These are phyloP conservation scores for Coemansia sp. DNA, from an alignment of 192 early-diverging fungal species.

Conservation along the genomic window DNA sequence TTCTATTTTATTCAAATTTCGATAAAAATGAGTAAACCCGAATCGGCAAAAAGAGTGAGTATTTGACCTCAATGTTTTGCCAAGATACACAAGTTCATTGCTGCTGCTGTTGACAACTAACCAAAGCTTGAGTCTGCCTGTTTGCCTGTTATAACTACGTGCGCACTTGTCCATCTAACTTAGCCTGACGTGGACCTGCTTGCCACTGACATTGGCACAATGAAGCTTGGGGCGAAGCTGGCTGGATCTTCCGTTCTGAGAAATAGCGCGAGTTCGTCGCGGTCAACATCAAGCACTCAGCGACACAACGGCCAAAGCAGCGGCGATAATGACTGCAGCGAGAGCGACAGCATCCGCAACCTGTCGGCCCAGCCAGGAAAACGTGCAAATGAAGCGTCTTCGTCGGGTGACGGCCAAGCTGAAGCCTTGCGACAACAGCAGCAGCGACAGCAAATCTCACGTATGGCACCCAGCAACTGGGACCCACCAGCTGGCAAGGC, in stretches of 20 bases:
- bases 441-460: not conserved
- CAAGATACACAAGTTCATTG: not conserved
- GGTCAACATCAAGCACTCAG: constrained; percentile 10
- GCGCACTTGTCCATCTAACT: not conserved
- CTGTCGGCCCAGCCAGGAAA: not conserved
- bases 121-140: not conserved
- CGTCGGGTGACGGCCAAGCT: not conserved
- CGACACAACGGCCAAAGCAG: constrained; percentile 4
- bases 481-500: not conserved
- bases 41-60: constrained; percentile 4
- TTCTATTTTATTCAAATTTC: not conserved
- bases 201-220: constrained; percentile 31
- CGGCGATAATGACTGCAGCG: constrained; percentile 1
- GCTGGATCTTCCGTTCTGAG: not conserved
- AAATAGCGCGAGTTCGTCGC: not conserved
- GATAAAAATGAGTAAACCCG: not conserved
- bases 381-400: not conserved
- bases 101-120: not conserved
- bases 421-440: not conserved
- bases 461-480: not conserved
- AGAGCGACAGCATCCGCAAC: not conserved
- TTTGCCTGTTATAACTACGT: not conserved
- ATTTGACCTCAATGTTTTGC: not conserved
- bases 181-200: constrained; percentile 34
- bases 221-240: constrained; percentile 17